Evolutionary conservation across 139 green algal genomes (phyloP).

Genomic region (Trebouxia sp.): DNA sequence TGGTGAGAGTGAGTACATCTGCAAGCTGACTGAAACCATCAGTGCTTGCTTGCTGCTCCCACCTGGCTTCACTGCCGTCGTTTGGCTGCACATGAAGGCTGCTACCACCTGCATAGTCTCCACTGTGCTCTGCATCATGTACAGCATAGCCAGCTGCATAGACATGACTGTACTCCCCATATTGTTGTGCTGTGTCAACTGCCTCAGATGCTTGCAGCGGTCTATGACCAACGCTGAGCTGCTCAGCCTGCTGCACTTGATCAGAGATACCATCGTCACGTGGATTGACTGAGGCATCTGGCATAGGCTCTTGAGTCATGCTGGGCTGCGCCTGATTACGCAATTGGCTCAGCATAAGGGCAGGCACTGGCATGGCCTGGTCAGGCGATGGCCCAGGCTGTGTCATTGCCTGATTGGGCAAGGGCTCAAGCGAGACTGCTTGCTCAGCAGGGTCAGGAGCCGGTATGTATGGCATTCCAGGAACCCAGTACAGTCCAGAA

Average conservation of each 20-base stretch:
- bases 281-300: neutral
- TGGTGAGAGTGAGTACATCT: too few species aligned
- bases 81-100: too few species aligned
- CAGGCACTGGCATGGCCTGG: too few species aligned
- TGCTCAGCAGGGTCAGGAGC: neutral
- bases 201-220: neutral
- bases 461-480: neutral
- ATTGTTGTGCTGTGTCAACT: neutral
- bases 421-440: too few species aligned
- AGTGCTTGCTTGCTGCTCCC: too few species aligned
- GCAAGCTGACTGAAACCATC: too few species aligned
- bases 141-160: too few species aligned
- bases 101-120: too few species aligned
- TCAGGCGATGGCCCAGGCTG: neutral
- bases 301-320: neutral
- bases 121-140: too few species aligned
- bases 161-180: too few species aligned
- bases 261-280: neutral
- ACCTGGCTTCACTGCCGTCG: too few species aligned
- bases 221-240: neutral
- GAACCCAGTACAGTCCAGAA: slow-evolving; percentile 29
- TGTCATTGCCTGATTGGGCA: neutral
- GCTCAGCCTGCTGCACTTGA: neutral
- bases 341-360: neutral
- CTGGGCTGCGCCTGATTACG: neutral